Evolutionary conservation across 2,329 filamentous ascomycete species (phyloP), one percentile per base, ranked within the genome.

Genomic region (Alternaria gansuensis): DNA sequence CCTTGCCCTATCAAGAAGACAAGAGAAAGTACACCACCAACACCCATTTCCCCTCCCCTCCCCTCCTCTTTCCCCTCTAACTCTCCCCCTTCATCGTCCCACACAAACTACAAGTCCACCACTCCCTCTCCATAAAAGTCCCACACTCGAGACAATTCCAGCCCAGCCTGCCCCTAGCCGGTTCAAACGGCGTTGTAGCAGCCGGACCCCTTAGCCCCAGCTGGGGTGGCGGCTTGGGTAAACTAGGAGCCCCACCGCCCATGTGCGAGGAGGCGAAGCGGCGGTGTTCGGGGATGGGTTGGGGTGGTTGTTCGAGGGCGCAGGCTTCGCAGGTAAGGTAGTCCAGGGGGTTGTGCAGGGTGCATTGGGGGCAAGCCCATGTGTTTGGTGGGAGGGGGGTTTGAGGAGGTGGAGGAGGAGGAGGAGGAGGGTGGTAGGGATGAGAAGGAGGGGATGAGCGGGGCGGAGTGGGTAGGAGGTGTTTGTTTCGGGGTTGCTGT

Each of bases 301-400:
- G 74, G 14, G 79, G 76, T 0, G 85, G 82, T 51, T 85, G 80
- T 67, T 88, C 86, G 2, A 82, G 76, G 6, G 80, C 81, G 67
- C 87, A 89, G 2, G 82, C 87, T 58, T 87, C 87, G 72, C 87
- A 89, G 43, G 82, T 81, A 10, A 88, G 81, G 64, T 82, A 87
- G 26, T 82, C 81, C n/a, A 84, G 68, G 1, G 85, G 83, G 60
- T 89, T 89, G 59, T 85, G 81, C 36, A 88, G 82, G 0, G 87
- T 89, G 75, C 87, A 89, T 59, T 83, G 80, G 10, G 83, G 79
- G 68, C 87, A 89, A 24, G 81, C 80, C 87, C 87, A 89, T 40
- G 82, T 78, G 52, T 79, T 69, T 3, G 73, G 69, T 69, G 36
- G 70, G 67, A 52, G 77, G 68, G 55, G 70, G 77, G 46, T 78